phyloP scores from a whole-genome alignment of 2,329 filamentous ascomycete species.

The Fusarium foetens region DNA sequence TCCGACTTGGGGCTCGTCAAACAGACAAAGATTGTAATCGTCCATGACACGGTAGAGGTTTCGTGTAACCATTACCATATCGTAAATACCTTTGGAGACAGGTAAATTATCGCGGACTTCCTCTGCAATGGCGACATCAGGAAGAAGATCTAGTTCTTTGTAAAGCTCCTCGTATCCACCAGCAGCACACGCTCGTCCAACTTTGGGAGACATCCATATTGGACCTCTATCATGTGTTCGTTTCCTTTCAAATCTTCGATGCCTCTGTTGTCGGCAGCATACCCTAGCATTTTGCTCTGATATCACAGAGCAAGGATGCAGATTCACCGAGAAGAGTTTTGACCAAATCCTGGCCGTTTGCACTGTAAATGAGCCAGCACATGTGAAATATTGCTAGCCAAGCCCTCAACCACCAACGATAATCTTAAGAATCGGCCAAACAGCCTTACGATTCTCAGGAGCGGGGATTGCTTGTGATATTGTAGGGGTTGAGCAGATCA shows the following conservation, averaged over 20 bases:
- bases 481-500: neutral
- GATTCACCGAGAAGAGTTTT: neutral
- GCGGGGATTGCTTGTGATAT: too few species aligned
- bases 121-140: conserved; percentile 54
- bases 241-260: neutral
- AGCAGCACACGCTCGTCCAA: conserved; percentile 53
- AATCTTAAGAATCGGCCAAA: too few species aligned
- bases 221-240: too few species aligned
- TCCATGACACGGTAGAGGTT: conserved; percentile 50
- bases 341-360: neutral
- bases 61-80: conserved; percentile 44
- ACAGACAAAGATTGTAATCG: conserved; percentile 46
- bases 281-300: neutral
- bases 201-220: conserved; percentile 22
- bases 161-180: conserved; percentile 52
- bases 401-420: too few species aligned
- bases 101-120: conserved; percentile 50
- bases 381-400: too few species aligned
- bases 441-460: too few species aligned
- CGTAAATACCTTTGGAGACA: conserved; percentile 42
- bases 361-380: neutral
- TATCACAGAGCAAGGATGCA: neutral
- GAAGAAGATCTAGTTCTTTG: conserved; percentile 50
- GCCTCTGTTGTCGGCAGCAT: neutral
- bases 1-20: neutral